Evolutionary conservation across 2,329 filamentous ascomycete species (phyloP).

Genomic region (Aulographum hederae): DNA sequence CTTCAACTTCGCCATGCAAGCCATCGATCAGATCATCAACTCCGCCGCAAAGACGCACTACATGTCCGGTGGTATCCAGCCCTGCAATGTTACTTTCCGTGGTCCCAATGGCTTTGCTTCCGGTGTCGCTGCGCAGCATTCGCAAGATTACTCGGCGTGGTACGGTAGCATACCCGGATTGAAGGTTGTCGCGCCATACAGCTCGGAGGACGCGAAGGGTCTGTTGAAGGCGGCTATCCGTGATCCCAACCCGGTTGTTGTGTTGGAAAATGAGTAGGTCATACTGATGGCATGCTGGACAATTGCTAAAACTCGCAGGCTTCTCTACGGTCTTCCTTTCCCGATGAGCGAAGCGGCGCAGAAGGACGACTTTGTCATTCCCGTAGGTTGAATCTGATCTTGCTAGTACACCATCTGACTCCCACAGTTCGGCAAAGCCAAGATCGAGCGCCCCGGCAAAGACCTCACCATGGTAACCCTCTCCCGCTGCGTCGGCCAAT

Average conservation of each 20-base stretch:
- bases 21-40: slow-evolving; percentile 99
- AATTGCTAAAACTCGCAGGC: slow-evolving; percentile 27
- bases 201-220: slow-evolving; percentile 94
- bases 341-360: slow-evolving; percentile 95
- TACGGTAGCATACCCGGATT: slow-evolving; percentile 95
- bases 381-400: slow-evolving; percentile 24
- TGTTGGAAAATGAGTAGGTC: slow-evolving; percentile 32
- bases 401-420: too few relatives aligned
- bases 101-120: slow-evolving; percentile 95
- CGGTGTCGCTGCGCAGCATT: slow-evolving; percentile 94
- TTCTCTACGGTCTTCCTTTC: slow-evolving; percentile 83
- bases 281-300: not conserved
- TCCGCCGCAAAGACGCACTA: slow-evolving; percentile 97
- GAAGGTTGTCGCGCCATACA: slow-evolving; percentile 95
- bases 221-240: slow-evolving; percentile 94
- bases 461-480: slow-evolving; percentile 90
- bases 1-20: slow-evolving; percentile 99
- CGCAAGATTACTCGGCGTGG: slow-evolving; percentile 97
- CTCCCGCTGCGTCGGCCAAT: slow-evolving; percentile 89
- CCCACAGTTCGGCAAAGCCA: slow-evolving; percentile 75
- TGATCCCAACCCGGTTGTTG: slow-evolving; percentile 91
- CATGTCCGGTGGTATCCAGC: slow-evolving; percentile 99
- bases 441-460: slow-evolving; percentile 91
- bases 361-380: slow-evolving; percentile 89
- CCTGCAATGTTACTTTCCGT: slow-evolving; percentile 99